Base-by-base conservation (phyloP, 352 stramenopile genomes). In the Elongisporangium undulatum region DNA sequence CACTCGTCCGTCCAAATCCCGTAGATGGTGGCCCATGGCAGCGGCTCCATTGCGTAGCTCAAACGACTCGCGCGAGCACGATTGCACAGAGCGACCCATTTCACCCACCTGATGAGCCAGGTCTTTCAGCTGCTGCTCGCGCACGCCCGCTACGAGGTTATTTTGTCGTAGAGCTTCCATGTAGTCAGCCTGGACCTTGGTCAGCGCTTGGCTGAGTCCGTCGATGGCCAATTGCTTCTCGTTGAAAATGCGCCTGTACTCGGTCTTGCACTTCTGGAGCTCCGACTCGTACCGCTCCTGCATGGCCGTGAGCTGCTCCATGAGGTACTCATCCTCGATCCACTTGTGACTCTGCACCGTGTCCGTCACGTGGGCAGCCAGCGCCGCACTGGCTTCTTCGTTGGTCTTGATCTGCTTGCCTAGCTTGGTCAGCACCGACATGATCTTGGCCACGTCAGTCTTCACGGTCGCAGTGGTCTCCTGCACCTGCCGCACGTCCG, bases 261-360 rank as follows among this genome's bases (percentile, higher is more conserved):
- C 75, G 13, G 76, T 61, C 49, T 59, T 65, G 4, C 68, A 49
- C 56, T 67, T 70, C 0, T 23, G 22, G 5, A 85, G 53, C 20
- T 85, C 77, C 12, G 58, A 63, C 13, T 85, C 79, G 19, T 74
- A 79, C 13, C 76, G 68, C 57, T 89, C 79, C 45, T 89, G 74
- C 0, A 87, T 56, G 7, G 66, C 53, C 6, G 75, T 68, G 12
- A 87, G 61, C 56, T 85, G 77, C 53, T 71, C 66, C 72, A 85
- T 77, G 16, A 89, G 62, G 20, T 69, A 66, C 19, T 89, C 79
- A 38, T 89, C 79, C 29, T 77, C 77, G 12, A 87, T 69, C 17
- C 63, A 26, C 1, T 12, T 38, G 8, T 65, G 59, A 2, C 49
- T 24, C 41, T 73, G 54, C 26, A 75, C 17, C 20, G 66, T 65